Percentiles rank a stretch among this genome's conserved stretches.
Conservation (phyloP, 1,139 yeast species). For the Suhomyces yuchorum region DNA sequence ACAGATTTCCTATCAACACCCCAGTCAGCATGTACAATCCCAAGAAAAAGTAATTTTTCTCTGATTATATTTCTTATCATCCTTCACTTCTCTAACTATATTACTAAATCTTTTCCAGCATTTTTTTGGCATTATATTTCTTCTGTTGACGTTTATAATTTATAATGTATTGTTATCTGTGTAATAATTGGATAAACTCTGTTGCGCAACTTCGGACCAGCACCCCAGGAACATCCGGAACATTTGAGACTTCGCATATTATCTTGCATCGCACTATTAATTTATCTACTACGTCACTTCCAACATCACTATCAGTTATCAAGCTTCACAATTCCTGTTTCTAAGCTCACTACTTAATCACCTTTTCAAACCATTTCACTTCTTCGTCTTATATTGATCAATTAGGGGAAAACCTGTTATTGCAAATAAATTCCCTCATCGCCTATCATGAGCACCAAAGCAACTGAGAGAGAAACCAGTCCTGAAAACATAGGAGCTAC, state of each 20-base stretch:
- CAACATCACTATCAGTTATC: neutral
- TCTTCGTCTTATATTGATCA: neutral
- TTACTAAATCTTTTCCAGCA: constrained; percentile 1
- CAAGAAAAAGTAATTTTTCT: constrained; percentile 20
- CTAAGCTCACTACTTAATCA: neutral
- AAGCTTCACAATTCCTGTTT: neutral
- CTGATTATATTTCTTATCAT: neutral
- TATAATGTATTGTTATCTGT: constrained; percentile 1
- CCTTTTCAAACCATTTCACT: neutral
- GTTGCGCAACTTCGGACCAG: neutral
- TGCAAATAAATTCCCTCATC: neutral
- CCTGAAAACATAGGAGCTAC: neutral
- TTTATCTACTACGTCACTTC: neutral
- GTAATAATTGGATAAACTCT: neutral
- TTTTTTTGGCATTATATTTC: constrained; percentile 4
- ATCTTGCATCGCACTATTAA: neutral
- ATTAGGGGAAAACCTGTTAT: neutral
- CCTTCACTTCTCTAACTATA: constrained; percentile 3
- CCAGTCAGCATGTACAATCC: constrained; percentile 41
- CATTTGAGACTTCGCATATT: neutral
- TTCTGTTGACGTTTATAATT: neutral
- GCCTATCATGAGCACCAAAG: neutral
- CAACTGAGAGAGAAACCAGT: neutral
- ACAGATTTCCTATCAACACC: constrained; percentile 36
- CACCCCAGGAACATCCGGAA: neutral